Evolutionary conservation across 495 filamentous ascomycete species (phyloP), one percentile per base, ranked within the genome.

Genomic region (Beverwykella pulmonaria): DNA sequence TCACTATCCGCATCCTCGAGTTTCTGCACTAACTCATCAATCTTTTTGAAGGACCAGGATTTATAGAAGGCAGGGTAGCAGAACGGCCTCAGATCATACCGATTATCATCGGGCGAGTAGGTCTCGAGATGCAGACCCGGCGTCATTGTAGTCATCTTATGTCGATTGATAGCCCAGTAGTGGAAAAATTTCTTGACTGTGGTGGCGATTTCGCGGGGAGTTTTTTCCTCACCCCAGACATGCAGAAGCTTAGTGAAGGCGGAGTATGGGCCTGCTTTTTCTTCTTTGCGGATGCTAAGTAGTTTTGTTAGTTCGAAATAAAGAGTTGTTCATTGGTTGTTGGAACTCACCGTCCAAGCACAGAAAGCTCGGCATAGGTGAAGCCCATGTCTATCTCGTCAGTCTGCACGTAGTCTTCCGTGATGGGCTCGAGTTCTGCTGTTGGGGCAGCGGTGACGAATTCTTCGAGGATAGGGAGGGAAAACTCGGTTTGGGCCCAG

Each of bases 311-410:
- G 30, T 34, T 5, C 12, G 30, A 34, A n/a, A n/a, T n/a, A n/a
- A n/a, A n/a, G n/a, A n/a, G n/a, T n/a, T n/a, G n/a, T n/a, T n/a
- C n/a, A n/a, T n/a, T n/a, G n/a, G 12, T 34, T 4, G 30, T 5
- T 34, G 12, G 12, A 5, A 34, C 30, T 34, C 12, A 34, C 39
- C 79, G 78, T 4, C 87, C 88, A 69, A 90, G 89, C 12, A 82
- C 75, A 22, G 55, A 61, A 23, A 85, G 77, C 53, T 85, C 81
- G 34, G 72, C 76, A 70, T 85, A 85, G 2, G 82, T 83, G 44
- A 87, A 78, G 17, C 86, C 87, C 90, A 92, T 92, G 68, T 92
- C 90, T 1, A 79, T 88, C 77, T 96, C 92, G 73, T 95, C 87
- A 25, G 73, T 78, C 67, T 90, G 86, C 1, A 87, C 82, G 69